Evolutionary conservation across 148 eudicot species (phyloP).

Genomic region (Cornus florida): DNA sequence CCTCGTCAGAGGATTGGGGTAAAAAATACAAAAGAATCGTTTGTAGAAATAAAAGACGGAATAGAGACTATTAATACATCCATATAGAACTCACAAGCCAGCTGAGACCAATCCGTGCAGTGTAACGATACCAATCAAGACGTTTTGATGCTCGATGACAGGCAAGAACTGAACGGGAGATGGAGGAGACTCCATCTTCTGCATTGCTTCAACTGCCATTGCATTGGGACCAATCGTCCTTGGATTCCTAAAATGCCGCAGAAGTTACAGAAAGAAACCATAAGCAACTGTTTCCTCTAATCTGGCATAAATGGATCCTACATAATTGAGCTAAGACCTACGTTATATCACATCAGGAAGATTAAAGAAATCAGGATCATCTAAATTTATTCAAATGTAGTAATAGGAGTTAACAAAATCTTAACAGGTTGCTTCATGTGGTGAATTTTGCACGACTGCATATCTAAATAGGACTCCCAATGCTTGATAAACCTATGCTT

Average conservation of each 20-base stretch:
- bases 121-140: constrained; percentile 81
- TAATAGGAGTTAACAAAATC: neutral
- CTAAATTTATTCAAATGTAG: neutral
- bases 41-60: neutral
- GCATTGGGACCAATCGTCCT: constrained; percentile 79
- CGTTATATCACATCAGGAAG: neutral
- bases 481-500: neutral
- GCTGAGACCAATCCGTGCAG: constrained; percentile 90
- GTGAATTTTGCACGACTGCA: neutral
- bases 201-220: constrained; percentile 97
- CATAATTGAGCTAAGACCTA: neutral
- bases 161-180: constrained; percentile 97
- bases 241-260: constrained; percentile 55
- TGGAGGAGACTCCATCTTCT: constrained; percentile 94
- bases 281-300: neutral
- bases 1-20: neutral
- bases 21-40: constrained; percentile 1
- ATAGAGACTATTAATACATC: constrained; percentile 6
- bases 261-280: neutral
- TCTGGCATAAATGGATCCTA: neutral
- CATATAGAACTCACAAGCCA: constrained; percentile 47
- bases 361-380: neutral
- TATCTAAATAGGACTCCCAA: neutral
- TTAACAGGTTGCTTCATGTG: neutral
- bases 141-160: constrained; percentile 48